Evolutionary conservation across 1,284 basidiomycete genomes (phyloP), one percentile per base, ranked within the genome.

Genomic region (Cerioporus squamosus): DNA sequence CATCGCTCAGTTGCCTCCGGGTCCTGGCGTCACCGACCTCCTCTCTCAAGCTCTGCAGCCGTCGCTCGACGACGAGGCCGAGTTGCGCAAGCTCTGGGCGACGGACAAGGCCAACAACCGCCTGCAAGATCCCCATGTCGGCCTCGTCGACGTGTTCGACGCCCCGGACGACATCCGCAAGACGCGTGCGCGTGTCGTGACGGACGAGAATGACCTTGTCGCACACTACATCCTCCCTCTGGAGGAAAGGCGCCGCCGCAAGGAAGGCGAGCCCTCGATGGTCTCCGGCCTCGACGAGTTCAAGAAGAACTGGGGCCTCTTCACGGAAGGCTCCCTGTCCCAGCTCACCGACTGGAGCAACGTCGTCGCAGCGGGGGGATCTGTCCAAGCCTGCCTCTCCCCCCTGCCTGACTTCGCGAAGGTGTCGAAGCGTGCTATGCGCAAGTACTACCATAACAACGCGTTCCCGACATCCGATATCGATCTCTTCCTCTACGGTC

Each of bases 401-500:
- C 83, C 84, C 10, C 68, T 86, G 2, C 75, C 80, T 1, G 78
- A 80, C 12, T 69, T 67, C 9, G 74, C 76, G 29, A 81, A 78
- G 70, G 74, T 70, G 5, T 82, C 81, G 15, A 86, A 84, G 72
- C 73, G 82, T 52, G 72, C 80, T 0, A 80, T 81, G 53, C 76
- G 84, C 58, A 85, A 85, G 66, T 77, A 79, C 59, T 86, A 79
- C 64, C 85, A 86, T 61, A 74, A 74, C 9, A 72, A 67, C 10
- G 79, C 79, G 3, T 86, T 82, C 60, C 82, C 84, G 2, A 80
- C 82, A 0, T 85, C 84, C 1, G 84, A 87, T 66, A 74, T 86
- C n/a, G 84, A 87, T 68, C 70, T 87, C 10, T 87, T 86, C 65
- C 70, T 87, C 44, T 86, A 81, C 74, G 85, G 83, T 1, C 65